Evolutionary conservation across 2,329 filamentous ascomycete species (phyloP).

Genomic region (Didymella lethalis): DNA sequence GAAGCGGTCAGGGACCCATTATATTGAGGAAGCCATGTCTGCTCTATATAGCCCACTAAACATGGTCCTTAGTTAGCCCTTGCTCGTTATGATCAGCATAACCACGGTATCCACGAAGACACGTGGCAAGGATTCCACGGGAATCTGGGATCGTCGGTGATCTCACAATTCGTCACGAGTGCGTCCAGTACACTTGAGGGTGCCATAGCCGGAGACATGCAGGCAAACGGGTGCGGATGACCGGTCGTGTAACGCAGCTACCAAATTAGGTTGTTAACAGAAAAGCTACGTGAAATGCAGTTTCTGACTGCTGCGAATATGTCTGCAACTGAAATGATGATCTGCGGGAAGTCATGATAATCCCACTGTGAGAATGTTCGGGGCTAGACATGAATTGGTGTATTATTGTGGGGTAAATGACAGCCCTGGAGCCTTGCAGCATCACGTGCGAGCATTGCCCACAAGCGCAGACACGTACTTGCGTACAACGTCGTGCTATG

Average conservation of each 20-base stretch:
- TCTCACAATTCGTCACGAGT: slow-evolving; percentile 47
- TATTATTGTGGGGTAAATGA: slow-evolving; percentile 20
- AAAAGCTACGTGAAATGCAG: slow-evolving; percentile 8
- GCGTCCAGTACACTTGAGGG: slow-evolving; percentile 29
- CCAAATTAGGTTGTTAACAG: slow-evolving; percentile 20
- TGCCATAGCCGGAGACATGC: slow-evolving; percentile 24
- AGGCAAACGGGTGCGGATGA: slow-evolving; percentile 22
- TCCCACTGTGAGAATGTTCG: slow-evolving; percentile 12
- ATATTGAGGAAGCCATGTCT: slow-evolving; percentile 31
- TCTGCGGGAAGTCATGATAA: slow-evolving; percentile 19
- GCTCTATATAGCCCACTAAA: slow-evolving; percentile 46
- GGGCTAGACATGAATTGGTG: slow-evolving; percentile 13
- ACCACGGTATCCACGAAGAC: slow-evolving; percentile 14
- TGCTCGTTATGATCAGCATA: slow-evolving; percentile 26
- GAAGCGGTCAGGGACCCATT: slow-evolving; percentile 33
- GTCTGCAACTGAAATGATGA: slow-evolving; percentile 15
- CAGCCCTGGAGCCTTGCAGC: slow-evolving; percentile 10
- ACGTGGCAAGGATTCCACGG: slow-evolving; percentile 25
- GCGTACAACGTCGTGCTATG: slow-evolving; percentile 6
- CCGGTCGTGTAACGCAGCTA: slow-evolving; percentile 21
- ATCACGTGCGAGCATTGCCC: slow-evolving; percentile 7
- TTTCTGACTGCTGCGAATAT: slow-evolving; percentile 15
- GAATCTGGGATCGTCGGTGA: slow-evolving; percentile 24
- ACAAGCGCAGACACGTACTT: slow-evolving; percentile 7
- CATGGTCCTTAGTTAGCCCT: slow-evolving; percentile 43